Evolutionary conservation across 192 early-diverging fungal genomes (phyloP), one percentile per base, ranked within the genome.

Genomic region (Umbelopsis sp.): DNA sequence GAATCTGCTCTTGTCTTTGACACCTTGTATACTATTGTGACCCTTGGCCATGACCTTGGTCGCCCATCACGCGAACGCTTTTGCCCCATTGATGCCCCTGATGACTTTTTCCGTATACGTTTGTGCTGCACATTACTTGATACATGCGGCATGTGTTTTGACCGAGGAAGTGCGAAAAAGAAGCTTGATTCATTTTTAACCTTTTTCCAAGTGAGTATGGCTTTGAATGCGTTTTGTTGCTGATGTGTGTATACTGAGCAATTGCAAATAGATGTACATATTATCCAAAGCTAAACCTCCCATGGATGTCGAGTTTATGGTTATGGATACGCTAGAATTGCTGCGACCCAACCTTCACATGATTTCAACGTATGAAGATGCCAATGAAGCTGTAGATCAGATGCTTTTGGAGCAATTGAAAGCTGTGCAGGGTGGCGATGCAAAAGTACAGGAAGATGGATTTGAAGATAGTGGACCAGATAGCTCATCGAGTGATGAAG

Each of bases 81-180:
- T 47, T 89, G 85, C 64, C 85, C 85, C 16, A 74, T 92, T 6
- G 98, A 99, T 73, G 83, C 89, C 5, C 86, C 91, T 15, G 76
- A 88, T 58, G 97, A 98, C 76, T 97, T 91, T 76, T 99, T 99
- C 86, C 89, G 98, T 25, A 85, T 95, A 18, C 90, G 96, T 12
- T 82, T 99, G 7, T 85, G 85, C 51, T 95, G 93, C 83, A 91
- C 91, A 2, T 70, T 99, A 25, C 82, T 99, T 4, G 92, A 95
- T 66, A 90, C 93, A 0, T 97, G 96, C 66, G 94, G 98, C 5
- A 82, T 82, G 71, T 93, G 89, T 70, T 94, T 95, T 78, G 87
- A 89, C 66, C 75, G 88, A 49, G 90, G 93, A 5, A 81, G 74
- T 21, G 75, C 85, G 15, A 90, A 85, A 46, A 87, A 81, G 46